Base-by-base conservation (phyloP, 2,329 filamentous ascomycete genomes). In the Pseudogymnoascus sp. region DNA sequence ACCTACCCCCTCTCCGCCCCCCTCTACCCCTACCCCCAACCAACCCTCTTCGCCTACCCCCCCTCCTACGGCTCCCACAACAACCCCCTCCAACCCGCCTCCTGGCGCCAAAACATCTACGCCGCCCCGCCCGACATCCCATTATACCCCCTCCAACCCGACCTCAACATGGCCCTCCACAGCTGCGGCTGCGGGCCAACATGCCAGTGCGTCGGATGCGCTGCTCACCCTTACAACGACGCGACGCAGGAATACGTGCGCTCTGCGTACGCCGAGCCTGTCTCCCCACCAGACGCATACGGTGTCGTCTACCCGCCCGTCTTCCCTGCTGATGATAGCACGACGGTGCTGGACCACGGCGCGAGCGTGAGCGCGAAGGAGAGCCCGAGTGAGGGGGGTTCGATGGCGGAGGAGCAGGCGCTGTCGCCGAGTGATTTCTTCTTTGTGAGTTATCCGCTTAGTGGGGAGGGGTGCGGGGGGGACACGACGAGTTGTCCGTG, bases 141-240 rank as follows among this genome's bases (percentile, higher is more conserved):
- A 48, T 65, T 11, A 61, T 66, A 13, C 39, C 62, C 8, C 68
- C 57, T 11, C 60, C 63, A 45, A 23, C 70, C 60, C 23, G 51
- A 60, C 74, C 19, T 76, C 62, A 77, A 77, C 54, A 77, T 74
- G 63, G 69, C 68, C 66, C 28, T 16, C 48, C 79, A 83, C 67
- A 77, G 79, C 23, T 90, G 88, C 69, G 78, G 79, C 60, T 90
- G 88, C 70, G 88, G 88, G 19, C 83, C 87, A 63, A 78, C 78
- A 28, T 90, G 88, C 68, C 81, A 86, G 68, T 90, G 88, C 71
- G 77, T 90, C 37, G 87, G 86, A 10, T 90, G 88, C 71, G 80
- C 85, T 4, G 84, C 83, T 2, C 87, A 90, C 72, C 85, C 87
- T 11, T 88, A 86, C 70, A 90, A 90, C 68, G 79, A 84, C 6